Percentiles rank a stretch among this genome's conserved stretches.
Evolutionary conservation across 768 basidiomycete genomes (phyloP).

Genomic region (Pleurotus tuoliensis): DNA sequence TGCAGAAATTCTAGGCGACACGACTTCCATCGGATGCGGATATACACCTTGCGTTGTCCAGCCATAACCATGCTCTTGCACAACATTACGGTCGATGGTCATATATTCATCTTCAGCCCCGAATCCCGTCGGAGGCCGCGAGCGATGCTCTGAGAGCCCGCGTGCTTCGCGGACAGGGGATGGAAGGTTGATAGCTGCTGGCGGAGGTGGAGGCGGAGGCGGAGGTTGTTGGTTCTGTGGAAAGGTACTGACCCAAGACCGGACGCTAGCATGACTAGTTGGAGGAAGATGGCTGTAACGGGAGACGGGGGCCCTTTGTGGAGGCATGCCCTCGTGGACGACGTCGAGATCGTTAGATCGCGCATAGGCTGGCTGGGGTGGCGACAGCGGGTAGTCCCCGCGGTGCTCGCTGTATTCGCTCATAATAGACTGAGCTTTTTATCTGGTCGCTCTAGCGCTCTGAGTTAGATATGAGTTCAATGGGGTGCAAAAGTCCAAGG

Average conservation of each 20-base stretch:
- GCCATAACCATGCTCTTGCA: background rate
- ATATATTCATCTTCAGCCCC: background rate
- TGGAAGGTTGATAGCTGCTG: slow-evolving; percentile 1
- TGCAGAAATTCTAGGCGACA: background rate
- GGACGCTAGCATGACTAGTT: background rate
- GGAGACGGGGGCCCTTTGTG: background rate
- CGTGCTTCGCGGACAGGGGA: background rate
- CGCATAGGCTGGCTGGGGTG: slow-evolving; percentile 2
- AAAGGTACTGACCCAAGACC: background rate
- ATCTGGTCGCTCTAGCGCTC: background rate
- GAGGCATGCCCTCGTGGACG: background rate
- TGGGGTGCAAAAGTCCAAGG: background rate
- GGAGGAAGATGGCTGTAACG: background rate
- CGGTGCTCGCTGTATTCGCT: background rate
- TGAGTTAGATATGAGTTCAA: background rate
- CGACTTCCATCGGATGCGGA: slow-evolving; percentile 7
- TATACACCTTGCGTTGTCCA: background rate
- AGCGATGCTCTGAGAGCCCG: background rate
- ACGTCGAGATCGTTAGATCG: background rate
- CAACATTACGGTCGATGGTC: background rate
- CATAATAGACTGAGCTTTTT: background rate
- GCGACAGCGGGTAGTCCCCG: background rate
- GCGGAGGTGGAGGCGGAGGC: background rate
- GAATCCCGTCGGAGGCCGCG: background rate
- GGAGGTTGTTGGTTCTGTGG: background rate